phyloP scores from a whole-genome alignment of 2,329 filamentous ascomycete species.

The Gnomoniopsis smithogilvyi region DNA sequence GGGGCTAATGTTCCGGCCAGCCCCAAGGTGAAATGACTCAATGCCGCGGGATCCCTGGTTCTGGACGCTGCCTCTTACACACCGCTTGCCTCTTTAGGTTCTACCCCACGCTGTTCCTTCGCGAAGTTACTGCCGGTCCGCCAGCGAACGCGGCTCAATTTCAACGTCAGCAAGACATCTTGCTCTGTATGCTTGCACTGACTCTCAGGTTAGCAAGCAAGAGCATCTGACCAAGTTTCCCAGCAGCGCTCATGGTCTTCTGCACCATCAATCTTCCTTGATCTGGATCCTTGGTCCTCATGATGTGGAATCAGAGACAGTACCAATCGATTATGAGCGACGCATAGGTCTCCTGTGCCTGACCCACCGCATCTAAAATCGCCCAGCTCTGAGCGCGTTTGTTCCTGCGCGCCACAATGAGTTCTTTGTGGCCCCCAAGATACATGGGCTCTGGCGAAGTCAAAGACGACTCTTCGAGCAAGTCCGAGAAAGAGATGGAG shows the following conservation, averaged over 20 bases:
- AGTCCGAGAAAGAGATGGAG: conserved; percentile 10
- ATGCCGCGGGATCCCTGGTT: neutral
- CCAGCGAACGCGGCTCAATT: neutral
- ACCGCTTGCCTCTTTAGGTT: neutral
- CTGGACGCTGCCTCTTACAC: neutral
- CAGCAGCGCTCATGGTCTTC: neutral
- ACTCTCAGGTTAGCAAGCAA: neutral
- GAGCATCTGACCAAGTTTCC: neutral
- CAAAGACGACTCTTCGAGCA: neutral
- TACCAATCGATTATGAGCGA: neutral
- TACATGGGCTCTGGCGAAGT: conserved; percentile 10
- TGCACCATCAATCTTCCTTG: neutral
- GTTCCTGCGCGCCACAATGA: conserved; percentile 17
- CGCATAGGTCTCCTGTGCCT: neutral
- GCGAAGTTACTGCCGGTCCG: neutral
- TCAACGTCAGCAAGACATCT: neutral
- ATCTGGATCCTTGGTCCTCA: neutral
- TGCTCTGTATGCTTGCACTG: neutral
- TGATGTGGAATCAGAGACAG: neutral
- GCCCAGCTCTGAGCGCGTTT: conserved; percentile 3
- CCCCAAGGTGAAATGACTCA: neutral
- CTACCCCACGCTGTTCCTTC: neutral
- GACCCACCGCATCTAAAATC: conserved; percentile 6
- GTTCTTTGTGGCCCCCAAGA: conserved; percentile 20
- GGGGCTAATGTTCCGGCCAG: neutral